These are phyloP conservation scores for Fusarium sp. DNA, from an alignment of 2,329 filamentous ascomycete genomes.

Conservation along the genomic window DNA sequence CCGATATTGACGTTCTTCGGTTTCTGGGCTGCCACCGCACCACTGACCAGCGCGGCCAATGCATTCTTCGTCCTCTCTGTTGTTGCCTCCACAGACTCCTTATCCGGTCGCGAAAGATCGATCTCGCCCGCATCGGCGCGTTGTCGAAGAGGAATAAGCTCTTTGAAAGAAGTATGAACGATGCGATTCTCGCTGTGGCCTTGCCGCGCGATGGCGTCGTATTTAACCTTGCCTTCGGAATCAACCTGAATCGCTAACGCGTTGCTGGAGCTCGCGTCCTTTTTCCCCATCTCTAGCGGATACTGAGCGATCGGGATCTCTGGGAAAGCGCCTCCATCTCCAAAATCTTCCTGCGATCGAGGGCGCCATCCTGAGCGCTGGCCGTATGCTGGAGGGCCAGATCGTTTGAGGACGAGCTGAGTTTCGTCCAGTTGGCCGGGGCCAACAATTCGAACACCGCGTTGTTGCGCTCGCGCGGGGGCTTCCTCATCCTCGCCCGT, in stretches of 20 bases:
- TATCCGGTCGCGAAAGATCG: conserved; percentile 83
- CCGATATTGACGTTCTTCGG: conserved; percentile 92
- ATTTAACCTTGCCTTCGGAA: conserved; percentile 91
- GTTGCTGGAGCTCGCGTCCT: conserved; percentile 78
- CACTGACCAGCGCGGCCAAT: conserved; percentile 81
- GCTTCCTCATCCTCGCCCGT: conserved; percentile 89
- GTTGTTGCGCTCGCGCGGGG: conserved; percentile 75
- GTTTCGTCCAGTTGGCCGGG: conserved; percentile 84
- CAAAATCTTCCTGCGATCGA: conserved; percentile 88
- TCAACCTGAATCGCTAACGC: conserved; percentile 94
- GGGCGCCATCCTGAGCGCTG: conserved; percentile 92
- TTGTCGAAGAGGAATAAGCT: conserved; percentile 92
- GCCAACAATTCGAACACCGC: conserved; percentile 84
- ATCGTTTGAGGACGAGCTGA: conserved; percentile 85
- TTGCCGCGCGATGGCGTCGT: conserved; percentile 91
- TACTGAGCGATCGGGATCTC: conserved; percentile 96
- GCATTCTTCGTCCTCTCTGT: conserved; percentile 91
- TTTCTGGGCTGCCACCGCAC: conserved; percentile 90
- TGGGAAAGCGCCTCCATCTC: conserved; percentile 95
- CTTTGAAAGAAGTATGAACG: conserved; percentile 95
- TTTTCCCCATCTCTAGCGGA: conserved; percentile 92
- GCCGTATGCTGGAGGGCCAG: conserved; percentile 88
- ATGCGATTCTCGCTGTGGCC: conserved; percentile 87
- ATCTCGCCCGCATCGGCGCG: conserved; percentile 93
- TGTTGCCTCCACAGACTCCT: conserved; percentile 85